These are phyloP conservation scores for Coelastrella sp. DNA, from an alignment of 139 green algal genomes.

Conservation along the genomic window DNA sequence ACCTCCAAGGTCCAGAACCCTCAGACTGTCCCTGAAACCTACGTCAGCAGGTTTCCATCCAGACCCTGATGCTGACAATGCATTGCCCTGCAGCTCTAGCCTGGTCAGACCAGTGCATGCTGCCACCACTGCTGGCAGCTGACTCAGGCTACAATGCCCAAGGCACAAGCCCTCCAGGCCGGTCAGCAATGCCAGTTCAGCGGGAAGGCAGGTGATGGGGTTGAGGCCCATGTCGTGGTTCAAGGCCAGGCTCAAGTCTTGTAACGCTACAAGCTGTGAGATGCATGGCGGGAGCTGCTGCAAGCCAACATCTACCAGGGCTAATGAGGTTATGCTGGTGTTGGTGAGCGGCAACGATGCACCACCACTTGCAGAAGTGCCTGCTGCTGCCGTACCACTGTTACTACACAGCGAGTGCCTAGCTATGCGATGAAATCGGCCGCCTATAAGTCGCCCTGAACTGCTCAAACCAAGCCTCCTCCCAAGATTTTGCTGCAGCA, in stretches of 20 bases:
- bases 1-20: not conserved
- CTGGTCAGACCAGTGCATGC: not conserved
- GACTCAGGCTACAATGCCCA: slow-evolving; percentile 24
- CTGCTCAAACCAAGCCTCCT: not conserved
- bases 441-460: not conserved
- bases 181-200: slow-evolving; percentile 5
- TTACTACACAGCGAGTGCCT: not conserved
- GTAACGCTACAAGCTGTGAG: slow-evolving; percentile 29
- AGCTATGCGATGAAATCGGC: not conserved
- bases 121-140: slow-evolving; percentile 23
- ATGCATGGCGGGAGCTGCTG: not conserved
- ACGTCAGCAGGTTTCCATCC: not conserved
- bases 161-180: not conserved
- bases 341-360: not conserved
- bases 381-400: not conserved
- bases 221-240: slow-evolving; percentile 40
- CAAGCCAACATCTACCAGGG: slow-evolving; percentile 18
- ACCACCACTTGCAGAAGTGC: not conserved
- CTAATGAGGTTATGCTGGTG: slow-evolving; percentile 1
- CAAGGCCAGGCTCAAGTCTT: slow-evolving; percentile 13
- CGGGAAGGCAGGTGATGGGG: not conserved
- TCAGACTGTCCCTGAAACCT: slow-evolving; percentile 12
- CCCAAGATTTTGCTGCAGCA: not conserved
- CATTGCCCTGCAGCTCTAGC: slow-evolving; percentile 42
- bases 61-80: not conserved